phyloP scores from a whole-genome alignment of 805 yeast species.

The Candida krabiensis region DNA sequence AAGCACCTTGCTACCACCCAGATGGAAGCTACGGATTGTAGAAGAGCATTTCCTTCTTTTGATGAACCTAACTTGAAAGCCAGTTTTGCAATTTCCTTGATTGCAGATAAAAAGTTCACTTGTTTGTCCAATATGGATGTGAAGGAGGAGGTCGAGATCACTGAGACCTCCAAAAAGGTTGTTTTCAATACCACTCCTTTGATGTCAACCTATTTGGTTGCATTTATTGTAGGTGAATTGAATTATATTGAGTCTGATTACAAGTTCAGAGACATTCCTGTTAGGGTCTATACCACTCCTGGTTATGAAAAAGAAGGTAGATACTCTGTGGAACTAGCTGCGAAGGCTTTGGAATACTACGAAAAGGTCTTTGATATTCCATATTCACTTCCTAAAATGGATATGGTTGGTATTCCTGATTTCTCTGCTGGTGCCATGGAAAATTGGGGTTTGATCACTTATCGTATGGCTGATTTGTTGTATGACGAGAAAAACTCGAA shows the following conservation, averaged over 20 bases:
- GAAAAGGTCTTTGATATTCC: constrained; percentile 47
- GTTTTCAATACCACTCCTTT: constrained; percentile 48
- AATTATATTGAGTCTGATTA: constrained; percentile 51
- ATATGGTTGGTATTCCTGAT: constrained; percentile 76
- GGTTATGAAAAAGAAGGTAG: constrained; percentile 47
- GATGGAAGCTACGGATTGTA: constrained; percentile 61
- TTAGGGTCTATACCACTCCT: constrained; percentile 53
- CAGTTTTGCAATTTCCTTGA: constrained; percentile 47
- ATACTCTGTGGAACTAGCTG: constrained; percentile 50
- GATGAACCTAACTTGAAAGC: constrained; percentile 62
- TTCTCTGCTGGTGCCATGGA: constrained; percentile 90
- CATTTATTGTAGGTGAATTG: constrained; percentile 60
- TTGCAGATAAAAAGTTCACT: constrained; percentile 37
- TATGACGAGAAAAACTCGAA: constrained; percentile 49
- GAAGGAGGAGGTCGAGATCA: constrained; percentile 21
- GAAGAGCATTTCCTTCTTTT: constrained; percentile 59
- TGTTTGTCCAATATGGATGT: constrained; percentile 53
- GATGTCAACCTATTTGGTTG: constrained; percentile 58
- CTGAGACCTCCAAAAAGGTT: constrained; percentile 27
- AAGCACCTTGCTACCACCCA: constrained; percentile 56
- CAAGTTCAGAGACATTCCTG: constrained; percentile 47
- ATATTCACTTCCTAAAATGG: constrained; percentile 84
- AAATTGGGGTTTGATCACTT: constrained; percentile 83
- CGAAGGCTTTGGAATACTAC: constrained; percentile 53
- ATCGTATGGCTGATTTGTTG: constrained; percentile 57